Percentiles rank a stretch among this genome's conserved stretches.
Evolutionary conservation across 2,329 filamentous ascomycete genomes (phyloP).

Genomic region (Xylariales sp.): DNA sequence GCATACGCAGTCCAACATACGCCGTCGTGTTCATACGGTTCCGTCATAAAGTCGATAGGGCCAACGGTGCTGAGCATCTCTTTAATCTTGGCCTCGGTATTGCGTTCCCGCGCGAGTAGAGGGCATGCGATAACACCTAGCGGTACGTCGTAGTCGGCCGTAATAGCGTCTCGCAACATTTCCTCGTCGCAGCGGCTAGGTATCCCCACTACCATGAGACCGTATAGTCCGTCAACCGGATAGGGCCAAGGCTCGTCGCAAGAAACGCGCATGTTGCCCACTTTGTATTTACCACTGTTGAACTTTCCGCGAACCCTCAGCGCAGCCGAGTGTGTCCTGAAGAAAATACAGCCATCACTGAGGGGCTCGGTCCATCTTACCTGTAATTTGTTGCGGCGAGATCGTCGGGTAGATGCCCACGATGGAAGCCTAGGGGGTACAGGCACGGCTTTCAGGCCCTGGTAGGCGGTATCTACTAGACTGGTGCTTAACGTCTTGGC

Average conservation of each 20-base stretch:
- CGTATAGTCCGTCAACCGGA: background rate
- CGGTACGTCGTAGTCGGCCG: constrained; percentile 7
- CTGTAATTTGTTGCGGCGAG: constrained; percentile 27
- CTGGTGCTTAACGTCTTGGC: constrained; percentile 21
- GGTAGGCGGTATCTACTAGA: constrained; percentile 5
- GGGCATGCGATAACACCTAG: background rate
- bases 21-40: constrained; percentile 15
- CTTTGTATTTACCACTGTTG: constrained; percentile 24
- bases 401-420: constrained; percentile 35
- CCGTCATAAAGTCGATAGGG: constrained; percentile 20
- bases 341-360: background rate
- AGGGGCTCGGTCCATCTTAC: constrained; percentile 20
- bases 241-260: background rate
- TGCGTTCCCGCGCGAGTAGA: background rate
- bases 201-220: constrained; percentile 14
- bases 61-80: constrained; percentile 13
- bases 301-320: constrained; percentile 23
- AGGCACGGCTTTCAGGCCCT: constrained; percentile 18
- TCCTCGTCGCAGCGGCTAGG: constrained; percentile 9
- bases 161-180: constrained; percentile 19
- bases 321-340: background rate
- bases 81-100: background rate
- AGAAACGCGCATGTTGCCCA: constrained; percentile 7
- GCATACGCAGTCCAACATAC: constrained; percentile 10
- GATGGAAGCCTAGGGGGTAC: constrained; percentile 29